These are phyloP conservation scores for Beauveria asiatica DNA, from an alignment of 2,329 filamentous ascomycete species.

Conservation along the genomic window DNA sequence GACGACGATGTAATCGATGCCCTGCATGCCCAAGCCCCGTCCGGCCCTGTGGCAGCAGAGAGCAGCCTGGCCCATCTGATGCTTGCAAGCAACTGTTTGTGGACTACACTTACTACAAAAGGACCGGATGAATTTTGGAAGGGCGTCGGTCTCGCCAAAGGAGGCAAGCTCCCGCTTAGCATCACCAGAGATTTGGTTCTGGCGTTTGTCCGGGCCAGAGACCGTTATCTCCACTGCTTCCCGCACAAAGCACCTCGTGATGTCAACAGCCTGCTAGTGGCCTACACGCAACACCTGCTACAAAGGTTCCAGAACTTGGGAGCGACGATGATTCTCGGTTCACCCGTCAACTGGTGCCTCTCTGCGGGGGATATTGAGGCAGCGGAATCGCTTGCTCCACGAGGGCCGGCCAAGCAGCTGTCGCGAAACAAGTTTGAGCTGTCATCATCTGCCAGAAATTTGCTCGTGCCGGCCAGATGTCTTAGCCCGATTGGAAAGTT, in stretches of 20 bases:
- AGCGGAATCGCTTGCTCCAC: background rate
- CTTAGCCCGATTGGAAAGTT: slow-evolving; percentile 1
- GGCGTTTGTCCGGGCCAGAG: slow-evolving; percentile 12
- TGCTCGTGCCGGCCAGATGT: background rate
- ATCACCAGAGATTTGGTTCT: slow-evolving; percentile 4
- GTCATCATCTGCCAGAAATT: background rate
- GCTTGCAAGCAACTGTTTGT: slow-evolving; percentile 1
- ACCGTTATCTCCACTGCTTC: slow-evolving; percentile 11
- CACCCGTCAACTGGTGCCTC: background rate
- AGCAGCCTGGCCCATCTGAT: background rate
- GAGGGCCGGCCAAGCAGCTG: slow-evolving; percentile 4
- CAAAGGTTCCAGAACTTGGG: background rate
- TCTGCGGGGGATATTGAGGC: background rate
- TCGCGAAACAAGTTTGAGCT: slow-evolving; percentile 7
- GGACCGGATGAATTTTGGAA: slow-evolving; percentile 2
- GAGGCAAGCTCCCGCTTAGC: background rate
- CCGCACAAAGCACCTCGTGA: background rate
- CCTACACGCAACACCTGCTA: slow-evolving; percentile 10
- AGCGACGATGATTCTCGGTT: background rate
- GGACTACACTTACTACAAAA: background rate
- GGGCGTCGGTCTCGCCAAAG: background rate
- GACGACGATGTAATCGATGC: slow-evolving; percentile 1
- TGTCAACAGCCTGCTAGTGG: background rate
- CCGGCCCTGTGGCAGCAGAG: background rate
- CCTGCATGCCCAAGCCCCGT: background rate